Conservation (phyloP, 768 basidiomycete species). For the Phylloporus sp. region DNA sequence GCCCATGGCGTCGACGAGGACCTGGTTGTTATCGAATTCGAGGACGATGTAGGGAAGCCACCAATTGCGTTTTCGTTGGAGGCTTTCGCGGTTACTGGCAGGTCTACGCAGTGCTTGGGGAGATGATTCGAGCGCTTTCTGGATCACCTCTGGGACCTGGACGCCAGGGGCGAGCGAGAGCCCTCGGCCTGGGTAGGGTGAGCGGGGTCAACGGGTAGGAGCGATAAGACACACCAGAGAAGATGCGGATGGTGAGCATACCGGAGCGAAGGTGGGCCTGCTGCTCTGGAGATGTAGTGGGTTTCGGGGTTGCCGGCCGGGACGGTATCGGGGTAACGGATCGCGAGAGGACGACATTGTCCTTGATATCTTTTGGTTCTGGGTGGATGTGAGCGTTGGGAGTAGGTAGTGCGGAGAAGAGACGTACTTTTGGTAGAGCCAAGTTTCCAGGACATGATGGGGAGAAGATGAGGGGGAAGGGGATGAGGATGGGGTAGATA, state of each 20-base stretch:
- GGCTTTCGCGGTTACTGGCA: constrained; percentile 79
- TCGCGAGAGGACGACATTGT: constrained; percentile 68
- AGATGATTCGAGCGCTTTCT: constrained; percentile 68
- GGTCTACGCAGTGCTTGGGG: constrained; percentile 52
- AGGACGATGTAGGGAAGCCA: constrained; percentile 97
- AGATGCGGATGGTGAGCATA: constrained; percentile 93
- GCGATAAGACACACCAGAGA: constrained; percentile 61
- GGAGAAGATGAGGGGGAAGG: constrained; percentile 1
- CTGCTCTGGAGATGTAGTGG: constrained; percentile 45
- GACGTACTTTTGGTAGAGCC: constrained; percentile 36
- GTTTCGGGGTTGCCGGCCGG: constrained; percentile 73
- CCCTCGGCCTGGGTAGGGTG: constrained; percentile 56
- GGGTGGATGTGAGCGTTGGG: constrained; percentile 5
- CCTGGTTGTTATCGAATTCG: constrained; percentile 97
- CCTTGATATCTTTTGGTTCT: constrained; percentile 70
- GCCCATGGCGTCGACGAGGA: constrained; percentile 91
- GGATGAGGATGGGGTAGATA: constrained; percentile 2
- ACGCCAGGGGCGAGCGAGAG: constrained; percentile 76
- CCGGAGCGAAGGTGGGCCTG: constrained; percentile 71
- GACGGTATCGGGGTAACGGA: constrained; percentile 82
- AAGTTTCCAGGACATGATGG: constrained; percentile 56
- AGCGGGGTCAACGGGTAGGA: constrained; percentile 7
- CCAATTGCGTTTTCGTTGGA: constrained; percentile 90
- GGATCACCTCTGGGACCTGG: constrained; percentile 78
- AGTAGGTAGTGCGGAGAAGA: constrained; percentile 2